Evolutionary conservation across 257 asterid species (phyloP), one percentile per base, ranked within the genome.

Genomic region (Echium plantagineum): DNA sequence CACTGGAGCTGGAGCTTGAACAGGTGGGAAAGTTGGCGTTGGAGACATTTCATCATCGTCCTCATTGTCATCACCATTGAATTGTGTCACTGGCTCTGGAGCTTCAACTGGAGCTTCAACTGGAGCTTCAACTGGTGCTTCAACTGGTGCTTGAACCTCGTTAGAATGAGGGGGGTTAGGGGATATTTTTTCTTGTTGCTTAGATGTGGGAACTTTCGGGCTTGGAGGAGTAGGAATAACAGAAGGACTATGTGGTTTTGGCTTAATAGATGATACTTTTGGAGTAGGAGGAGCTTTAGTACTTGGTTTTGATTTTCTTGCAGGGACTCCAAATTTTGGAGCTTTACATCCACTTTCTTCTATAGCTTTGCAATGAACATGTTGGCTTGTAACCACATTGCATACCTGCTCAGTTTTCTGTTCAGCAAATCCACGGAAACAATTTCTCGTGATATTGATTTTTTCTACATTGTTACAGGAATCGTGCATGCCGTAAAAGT

Each of bases 401-500:
- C 49, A 42, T 10, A 10, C 15, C 49, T 42, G 17, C 49, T 42
- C 0, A 42, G 49, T 4, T 13, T 42, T 42, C 3, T 42, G 49
- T 42, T 42, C 49, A 42, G 16, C 17, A 53, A 51, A 31, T 19
- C 58, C 81, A 0, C n/a, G 60, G 17, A 90, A 47, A 70, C 97
- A 90, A 21, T 90, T 90, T 9, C 58, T 63, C 16, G 65, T 65
- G 0, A 72, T 84, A 6, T 75, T 76, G 17, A 81, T 15, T 2
- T 17, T 28, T 1, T 21, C 1, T 7, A 83, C 46, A 62, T 71
- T 0, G 78, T 71, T 2, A 71, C 97, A 90, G 0, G 67, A 53
- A 3, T 26, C 56, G 53, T 85, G 94, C 57, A 73, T 75, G 0
- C 55, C 59, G 1, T 89, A 85, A 10, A 89, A 89, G 53, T 75